Percentiles rank a stretch among this genome's conserved stretches.
Evolutionary conservation across 306 rosid species (phyloP).

Genomic region (Glycine latifolia): DNA sequence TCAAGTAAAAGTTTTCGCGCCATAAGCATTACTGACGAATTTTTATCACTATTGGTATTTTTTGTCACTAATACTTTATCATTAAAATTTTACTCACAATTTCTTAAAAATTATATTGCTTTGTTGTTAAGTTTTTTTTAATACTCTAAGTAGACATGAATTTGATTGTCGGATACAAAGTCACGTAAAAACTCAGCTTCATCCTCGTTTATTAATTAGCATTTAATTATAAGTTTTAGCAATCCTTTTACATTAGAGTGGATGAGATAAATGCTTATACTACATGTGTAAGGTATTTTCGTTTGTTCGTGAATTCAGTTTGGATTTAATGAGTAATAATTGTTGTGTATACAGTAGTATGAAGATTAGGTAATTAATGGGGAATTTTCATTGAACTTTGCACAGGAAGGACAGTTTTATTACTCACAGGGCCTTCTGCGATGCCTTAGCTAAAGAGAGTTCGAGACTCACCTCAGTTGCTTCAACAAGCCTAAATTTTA

Average conservation of each 20-base stretch:
- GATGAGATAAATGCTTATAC: slow-evolving; percentile 41
- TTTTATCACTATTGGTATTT: too few relatives aligned
- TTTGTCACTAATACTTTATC: too few relatives aligned
- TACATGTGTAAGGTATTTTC: not conserved
- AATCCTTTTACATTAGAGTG: not conserved
- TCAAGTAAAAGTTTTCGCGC: too few relatives aligned
- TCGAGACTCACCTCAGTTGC: slow-evolving; percentile 64
- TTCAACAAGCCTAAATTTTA: slow-evolving; percentile 62
- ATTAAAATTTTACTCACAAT: too few relatives aligned
- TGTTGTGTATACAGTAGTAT: not conserved
- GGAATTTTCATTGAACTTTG: slow-evolving; percentile 28
- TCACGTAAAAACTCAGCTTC: not conserved
- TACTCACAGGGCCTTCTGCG: slow-evolving; percentile 95
- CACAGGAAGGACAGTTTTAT: slow-evolving; percentile 93
- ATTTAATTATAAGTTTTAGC: not conserved
- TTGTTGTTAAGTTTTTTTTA: too few relatives aligned
- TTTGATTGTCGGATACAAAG: not conserved
- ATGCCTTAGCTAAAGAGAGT: slow-evolving; percentile 89
- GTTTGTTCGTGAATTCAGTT: not conserved
- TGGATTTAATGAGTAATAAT: slow-evolving; percentile 27
- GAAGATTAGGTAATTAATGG: slow-evolving; percentile 50
- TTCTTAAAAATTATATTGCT: too few relatives aligned
- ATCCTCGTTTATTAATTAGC: not conserved
- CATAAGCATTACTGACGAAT: too few relatives aligned
- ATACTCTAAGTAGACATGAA: not conserved